Evolutionary conservation across 495 filamentous ascomycete genomes (phyloP), one percentile per base, ranked within the genome.

Genomic region (Podospora australis): DNA sequence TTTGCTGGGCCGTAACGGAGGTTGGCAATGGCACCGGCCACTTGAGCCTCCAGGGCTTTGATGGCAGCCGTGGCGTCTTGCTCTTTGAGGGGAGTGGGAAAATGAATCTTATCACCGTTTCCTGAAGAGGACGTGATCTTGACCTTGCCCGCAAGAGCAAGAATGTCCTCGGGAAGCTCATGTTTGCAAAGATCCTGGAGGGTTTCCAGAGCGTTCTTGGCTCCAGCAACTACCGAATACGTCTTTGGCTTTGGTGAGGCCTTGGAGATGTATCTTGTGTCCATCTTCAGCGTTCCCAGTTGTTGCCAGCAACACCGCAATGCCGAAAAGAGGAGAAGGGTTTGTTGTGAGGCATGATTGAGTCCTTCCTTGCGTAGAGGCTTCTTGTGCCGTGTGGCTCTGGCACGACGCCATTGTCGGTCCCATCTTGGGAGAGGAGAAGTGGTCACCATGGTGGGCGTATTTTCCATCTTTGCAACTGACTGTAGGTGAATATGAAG

Each of bases 41-140:
- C 72, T 32, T 76, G 75, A n/a, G 77, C 83, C 61, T 88, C 84
- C 3, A 87, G 60, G 20, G 78, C 82, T 61, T 87, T 88, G 57
- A 87, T 66, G 2, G 83, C 83, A 3, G 80, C 78, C 4, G 75
- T 68, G 0, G 79, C 78, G 56, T 88, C 82, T 9, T 82, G 83
- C 60, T 87, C 82, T 56, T 82, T 85, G 55, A 87, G 73, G 7
- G 84, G 83, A 48, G 78, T 82, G 0, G 85, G 83, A 39, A 84
- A 75, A 36, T 65, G 65, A 6, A 63, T 58, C 17, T 44, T 28
- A 39, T 70, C 62, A 14, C 62, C 63, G 13, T 60, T 51, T 39
- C 40, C 46, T 13, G 64, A 65, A 23, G 58, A 22, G 21, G 53
- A 53, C 16, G 49, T 58, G 44, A 73, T 66, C 4, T 36, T 48